Base-by-base conservation (phyloP, 257 asterid species). In the Nicotiana benthamiana region DNA sequence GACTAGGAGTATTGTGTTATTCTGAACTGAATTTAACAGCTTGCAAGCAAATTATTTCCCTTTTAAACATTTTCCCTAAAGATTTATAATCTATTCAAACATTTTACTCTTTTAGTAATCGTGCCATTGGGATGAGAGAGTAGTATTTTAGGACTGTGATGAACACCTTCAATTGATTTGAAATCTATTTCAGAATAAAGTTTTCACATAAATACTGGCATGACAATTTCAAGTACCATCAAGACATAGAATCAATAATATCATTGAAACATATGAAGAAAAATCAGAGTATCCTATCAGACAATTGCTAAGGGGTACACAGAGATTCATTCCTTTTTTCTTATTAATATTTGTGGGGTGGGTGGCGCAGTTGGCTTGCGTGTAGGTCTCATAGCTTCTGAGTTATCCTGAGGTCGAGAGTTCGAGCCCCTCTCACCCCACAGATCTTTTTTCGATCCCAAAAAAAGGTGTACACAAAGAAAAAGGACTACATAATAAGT, bases 301-400 rank as follows among this genome's bases (percentile, higher is more conserved):
- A 59, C 13, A 22, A 59, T 59, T 20, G 2, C 24, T 20, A 16
- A 54, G 57, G 24, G 5, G 2, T 17, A 18, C 22, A 54, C 10
- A 54, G 17, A 54, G 34, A 30, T 30, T 5, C 5, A 30, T 30
- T 30, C 34, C 34, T n/a, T n/a, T 5, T 30, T 30, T 30, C 34
- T 30, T 30, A 30, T 30, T 30, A 30, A 30, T 30, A 30, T 30
- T 30, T 30, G 32, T 0, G 98, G 97, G 97, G 97, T 91, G n/a
- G 97, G 97, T 93, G 97, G 97, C 96, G 96, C 98, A 93, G 97
- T 94, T 90, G 97, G 97, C 92, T 94, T 91, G 97, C 97, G 97
- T 95, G 97, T 93, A 94, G 34, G 34, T 30, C 34, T 30, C 34
- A 30, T 30, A 30, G 34, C 34, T 30, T 30, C 34, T 30, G 34